Conservation (phyloP, 2,329 filamentous ascomycete species). For the Alternaria sp. region DNA sequence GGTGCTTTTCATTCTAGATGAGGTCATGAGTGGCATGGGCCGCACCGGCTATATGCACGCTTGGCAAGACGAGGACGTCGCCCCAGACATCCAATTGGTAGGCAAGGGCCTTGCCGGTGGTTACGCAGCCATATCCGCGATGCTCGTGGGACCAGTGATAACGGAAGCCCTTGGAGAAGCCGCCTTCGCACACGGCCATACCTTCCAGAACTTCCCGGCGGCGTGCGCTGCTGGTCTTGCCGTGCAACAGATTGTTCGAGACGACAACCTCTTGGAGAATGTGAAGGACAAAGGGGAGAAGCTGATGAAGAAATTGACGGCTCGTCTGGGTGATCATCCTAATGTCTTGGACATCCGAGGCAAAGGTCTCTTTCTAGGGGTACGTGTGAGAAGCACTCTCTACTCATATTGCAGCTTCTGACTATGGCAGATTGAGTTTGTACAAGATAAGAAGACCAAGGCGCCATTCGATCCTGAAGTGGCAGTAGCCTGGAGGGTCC, state of each 20-base stretch:
- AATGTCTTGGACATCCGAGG: constrained; percentile 70
- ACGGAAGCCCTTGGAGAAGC: constrained; percentile 59
- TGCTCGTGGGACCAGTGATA: constrained; percentile 65
- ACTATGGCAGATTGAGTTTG: constrained; percentile 64
- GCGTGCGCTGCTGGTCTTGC: constrained; percentile 69
- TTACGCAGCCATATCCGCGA: constrained; percentile 67
- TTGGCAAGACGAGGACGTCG: constrained; percentile 66
- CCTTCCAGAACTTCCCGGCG: constrained; percentile 69
- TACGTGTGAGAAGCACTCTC: constrained; percentile 50
- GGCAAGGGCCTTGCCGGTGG: constrained; percentile 73
- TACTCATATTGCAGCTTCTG: constrained; percentile 4
- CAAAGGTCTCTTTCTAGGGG: constrained; percentile 65
- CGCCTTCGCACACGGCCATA: constrained; percentile 67
- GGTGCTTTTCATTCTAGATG: constrained; percentile 79
- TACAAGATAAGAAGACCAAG: constrained; percentile 63
- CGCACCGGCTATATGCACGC: constrained; percentile 67
- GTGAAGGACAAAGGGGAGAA: constrained; percentile 63
- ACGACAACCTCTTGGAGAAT: constrained; percentile 67
- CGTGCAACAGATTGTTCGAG: constrained; percentile 66
- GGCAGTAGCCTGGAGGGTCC: constrained; percentile 59
- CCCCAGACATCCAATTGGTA: constrained; percentile 71
- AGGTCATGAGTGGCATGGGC: constrained; percentile 76
- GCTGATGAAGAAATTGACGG: constrained; percentile 57
- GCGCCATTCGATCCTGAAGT: constrained; percentile 60
- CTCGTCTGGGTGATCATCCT: constrained; percentile 55